Conservation (phyloP, 2,329 filamentous ascomycete species). For the Aureobasidium sp. region DNA sequence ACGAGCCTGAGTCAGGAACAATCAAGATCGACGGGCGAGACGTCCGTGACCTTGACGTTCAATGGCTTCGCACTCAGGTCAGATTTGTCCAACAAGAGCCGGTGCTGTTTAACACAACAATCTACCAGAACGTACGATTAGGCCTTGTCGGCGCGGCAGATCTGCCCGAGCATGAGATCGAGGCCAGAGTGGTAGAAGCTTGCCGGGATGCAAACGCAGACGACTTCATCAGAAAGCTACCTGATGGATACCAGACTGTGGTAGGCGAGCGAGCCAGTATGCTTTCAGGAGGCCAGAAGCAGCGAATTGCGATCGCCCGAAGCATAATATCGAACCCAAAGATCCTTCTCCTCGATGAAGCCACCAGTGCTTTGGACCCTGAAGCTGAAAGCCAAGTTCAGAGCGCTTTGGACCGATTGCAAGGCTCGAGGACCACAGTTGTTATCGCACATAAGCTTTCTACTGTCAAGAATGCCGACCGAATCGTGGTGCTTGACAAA, state of each 20-base stretch:
- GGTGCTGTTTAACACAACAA: constrained; percentile 78
- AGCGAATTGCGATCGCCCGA: constrained; percentile 92
- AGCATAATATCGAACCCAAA: constrained; percentile 92
- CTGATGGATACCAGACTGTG: constrained; percentile 87
- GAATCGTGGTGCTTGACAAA: constrained; percentile 60
- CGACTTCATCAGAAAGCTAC: constrained; percentile 63
- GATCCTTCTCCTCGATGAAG: constrained; percentile 90
- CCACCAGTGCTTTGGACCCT: constrained; percentile 93
- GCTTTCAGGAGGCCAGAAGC: constrained; percentile 92
- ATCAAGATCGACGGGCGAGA: constrained; percentile 82
- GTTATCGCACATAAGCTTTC: constrained; percentile 93
- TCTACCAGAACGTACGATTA: constrained; percentile 69
- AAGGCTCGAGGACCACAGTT: constrained; percentile 89
- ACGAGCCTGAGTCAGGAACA: constrained; percentile 67
- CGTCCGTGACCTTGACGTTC: constrained; percentile 79
- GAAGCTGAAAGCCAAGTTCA: constrained; percentile 97
- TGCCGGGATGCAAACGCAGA: constrained; percentile 90
- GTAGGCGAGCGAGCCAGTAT: constrained; percentile 90
- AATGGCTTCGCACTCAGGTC: constrained; percentile 83
- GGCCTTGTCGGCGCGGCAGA: constrained; percentile 55
- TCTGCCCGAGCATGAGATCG: constrained; percentile 69
- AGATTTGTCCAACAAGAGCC: constrained; percentile 94
- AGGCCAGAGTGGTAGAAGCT: constrained; percentile 74
- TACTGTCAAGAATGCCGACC: constrained; percentile 92
- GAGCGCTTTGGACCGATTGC: constrained; percentile 70